Evolutionary conservation across 495 filamentous ascomycete genomes (phyloP).

Genomic region (Lentithecium fluviatile): DNA sequence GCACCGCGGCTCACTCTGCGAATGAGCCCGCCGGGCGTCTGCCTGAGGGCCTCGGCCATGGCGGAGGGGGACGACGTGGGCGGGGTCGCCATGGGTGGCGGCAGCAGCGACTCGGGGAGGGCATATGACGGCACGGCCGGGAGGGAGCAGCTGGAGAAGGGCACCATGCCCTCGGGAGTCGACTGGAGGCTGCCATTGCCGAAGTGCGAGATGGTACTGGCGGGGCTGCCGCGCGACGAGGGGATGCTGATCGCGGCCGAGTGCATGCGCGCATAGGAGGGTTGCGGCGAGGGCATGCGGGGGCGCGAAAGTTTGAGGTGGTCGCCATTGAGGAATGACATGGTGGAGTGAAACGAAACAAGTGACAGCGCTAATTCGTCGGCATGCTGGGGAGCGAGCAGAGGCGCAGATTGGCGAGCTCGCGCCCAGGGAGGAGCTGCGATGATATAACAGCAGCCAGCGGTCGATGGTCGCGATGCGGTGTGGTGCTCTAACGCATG

Average conservation of each 20-base stretch:
- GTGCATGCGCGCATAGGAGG: conserved; percentile 10
- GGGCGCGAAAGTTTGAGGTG: conserved; percentile 6
- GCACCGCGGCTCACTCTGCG: conserved; percentile 66
- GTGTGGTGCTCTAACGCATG: no score
- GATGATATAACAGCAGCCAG: no score
- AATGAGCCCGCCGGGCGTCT: conserved; percentile 61
- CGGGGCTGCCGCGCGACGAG: conserved; percentile 26
- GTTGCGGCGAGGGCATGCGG: conserved; percentile 18
- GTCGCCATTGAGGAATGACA: conserved; percentile 29
- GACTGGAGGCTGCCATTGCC: conserved; percentile 34
- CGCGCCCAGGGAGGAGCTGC: no score
- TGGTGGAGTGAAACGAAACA: conserved; percentile 6
- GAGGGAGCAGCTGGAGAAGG: conserved; percentile 15
- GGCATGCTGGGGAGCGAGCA: no score
- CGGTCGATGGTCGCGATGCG: no score
- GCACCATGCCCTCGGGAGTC: conserved; percentile 31
- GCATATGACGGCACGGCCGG: conserved; percentile 7
- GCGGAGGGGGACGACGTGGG: conserved; percentile 29
- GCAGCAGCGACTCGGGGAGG: conserved; percentile 25
- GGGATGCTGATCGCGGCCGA: conserved; percentile 29
- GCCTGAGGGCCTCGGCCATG: conserved; percentile 52
- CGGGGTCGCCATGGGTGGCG: conserved; percentile 7
- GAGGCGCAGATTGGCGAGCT: no score
- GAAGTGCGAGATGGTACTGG: conserved; percentile 13
- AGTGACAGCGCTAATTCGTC: background rate